Evolutionary conservation across 1,139 yeast species (phyloP).

Genomic region (Lodderomyces metapsilosis): DNA sequence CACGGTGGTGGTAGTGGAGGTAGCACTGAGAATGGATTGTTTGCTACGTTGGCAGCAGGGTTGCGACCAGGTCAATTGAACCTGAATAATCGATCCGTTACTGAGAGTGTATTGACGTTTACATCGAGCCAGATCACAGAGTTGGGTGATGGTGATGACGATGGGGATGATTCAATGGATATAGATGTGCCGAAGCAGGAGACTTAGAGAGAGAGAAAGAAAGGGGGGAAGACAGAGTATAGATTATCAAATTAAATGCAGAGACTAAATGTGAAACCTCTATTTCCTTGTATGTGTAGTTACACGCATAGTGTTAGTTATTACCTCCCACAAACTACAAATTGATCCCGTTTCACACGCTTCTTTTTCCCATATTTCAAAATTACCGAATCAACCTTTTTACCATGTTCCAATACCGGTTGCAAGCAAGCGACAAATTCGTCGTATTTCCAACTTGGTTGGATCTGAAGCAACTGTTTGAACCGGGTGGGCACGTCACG

Average conservation of each 20-base stretch:
- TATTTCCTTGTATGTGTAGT: not conserved
- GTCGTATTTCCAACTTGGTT: constrained; percentile 64
- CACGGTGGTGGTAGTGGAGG: constrained; percentile 13
- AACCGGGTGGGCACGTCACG: constrained; percentile 54
- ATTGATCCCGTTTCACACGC: constrained; percentile 48
- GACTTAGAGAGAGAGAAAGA: not conserved
- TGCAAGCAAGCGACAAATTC: constrained; percentile 72
- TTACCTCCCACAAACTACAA: constrained; percentile 21
- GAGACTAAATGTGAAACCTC: not conserved
- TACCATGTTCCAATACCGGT: constrained; percentile 52
- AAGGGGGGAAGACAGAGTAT: not conserved
- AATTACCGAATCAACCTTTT: constrained; percentile 67
- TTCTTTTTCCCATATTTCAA: constrained; percentile 75
- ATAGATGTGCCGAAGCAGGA: not conserved
- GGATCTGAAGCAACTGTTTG: constrained; percentile 57
- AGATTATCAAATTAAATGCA: not conserved
- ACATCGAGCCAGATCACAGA: constrained; percentile 10
- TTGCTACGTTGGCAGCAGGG: constrained; percentile 6
- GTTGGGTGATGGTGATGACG: constrained; percentile 7
- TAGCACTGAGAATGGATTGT: constrained; percentile 19
- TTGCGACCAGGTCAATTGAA: constrained; percentile 32
- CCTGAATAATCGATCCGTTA: constrained; percentile 30
- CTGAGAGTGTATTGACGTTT: constrained; percentile 26
- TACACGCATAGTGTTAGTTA: too few species aligned
- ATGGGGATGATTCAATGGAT: constrained; percentile 4